These are phyloP conservation scores for Salix purpurea DNA, from an alignment of 345 rosid genomes.

Conservation along the genomic window DNA sequence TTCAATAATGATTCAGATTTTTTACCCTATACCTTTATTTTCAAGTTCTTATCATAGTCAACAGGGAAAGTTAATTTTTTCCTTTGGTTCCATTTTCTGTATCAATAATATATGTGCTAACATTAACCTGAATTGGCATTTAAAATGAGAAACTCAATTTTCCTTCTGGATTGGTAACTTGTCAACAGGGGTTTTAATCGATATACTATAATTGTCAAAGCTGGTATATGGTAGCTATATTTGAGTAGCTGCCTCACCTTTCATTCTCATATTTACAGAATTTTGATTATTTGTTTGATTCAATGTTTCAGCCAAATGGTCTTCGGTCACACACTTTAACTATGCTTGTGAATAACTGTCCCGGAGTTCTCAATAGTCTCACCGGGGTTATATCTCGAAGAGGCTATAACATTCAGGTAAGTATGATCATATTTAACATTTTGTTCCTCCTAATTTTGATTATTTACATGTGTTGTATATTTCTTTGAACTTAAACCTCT, in stretches of 20 bases:
- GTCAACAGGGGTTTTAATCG: neutral
- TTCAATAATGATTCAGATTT: neutral
- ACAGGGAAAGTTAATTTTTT: neutral
- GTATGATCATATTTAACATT: neutral
- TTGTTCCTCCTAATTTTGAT: neutral
- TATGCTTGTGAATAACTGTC: conserved; percentile 66
- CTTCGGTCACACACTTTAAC: conserved; percentile 75
- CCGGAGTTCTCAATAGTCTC: conserved; percentile 81
- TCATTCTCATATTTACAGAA: neutral
- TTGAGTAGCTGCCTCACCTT: neutral
- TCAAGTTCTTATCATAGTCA: neutral
- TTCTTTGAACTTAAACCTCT: neutral
- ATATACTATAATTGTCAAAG: neutral
- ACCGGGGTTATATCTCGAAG: conserved; percentile 83
- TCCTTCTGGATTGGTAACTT: neutral
- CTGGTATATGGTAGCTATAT: neutral
- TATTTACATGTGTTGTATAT: neutral
- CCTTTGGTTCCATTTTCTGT: neutral
- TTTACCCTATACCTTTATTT: neutral
- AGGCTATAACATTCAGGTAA: conserved; percentile 89
- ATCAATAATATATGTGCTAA: neutral
- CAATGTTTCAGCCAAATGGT: conserved; percentile 56
- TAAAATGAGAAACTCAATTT: neutral
- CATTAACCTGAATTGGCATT: neutral
- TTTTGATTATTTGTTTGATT: conserved; percentile 2